Base-by-base conservation (phyloP, 2,329 filamentous ascomycete genomes). In the Fusarium drepaniforme region DNA sequence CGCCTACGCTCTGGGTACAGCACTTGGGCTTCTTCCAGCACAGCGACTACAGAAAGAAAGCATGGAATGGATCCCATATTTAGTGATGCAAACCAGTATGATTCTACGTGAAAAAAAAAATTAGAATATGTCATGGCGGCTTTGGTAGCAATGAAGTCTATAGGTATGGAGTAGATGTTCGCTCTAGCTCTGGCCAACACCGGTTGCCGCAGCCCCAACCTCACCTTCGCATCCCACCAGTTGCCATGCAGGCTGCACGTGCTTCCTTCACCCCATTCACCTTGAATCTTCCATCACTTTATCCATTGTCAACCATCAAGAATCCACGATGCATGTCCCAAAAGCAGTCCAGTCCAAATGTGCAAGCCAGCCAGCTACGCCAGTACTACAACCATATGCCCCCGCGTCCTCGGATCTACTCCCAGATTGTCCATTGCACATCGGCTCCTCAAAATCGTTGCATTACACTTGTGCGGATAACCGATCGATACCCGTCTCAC, bases 401-500 rank as follows among this genome's bases (percentile, higher is more conserved):
- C 25, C 28, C 35, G 12, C 18, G n/a, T 25, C 30, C 25, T 23
- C 23, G 33, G 38, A 23, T 33, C 46, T 40, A 6, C 35, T 18
- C 35, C 13, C 46, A 30, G 46, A 64, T 56, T 12, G 2, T 23
- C 23, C 46, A 6, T 23, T 16, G 25, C 28, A 23, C 37, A 57
- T 64, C 62, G n/a, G n/a, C 15, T 64, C 35, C 25, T 25, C 58
- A 16, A 4, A n/a, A 53, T 59, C 21, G n/a, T 51, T 44, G 40
- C 30, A 30, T 33, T 21, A 38, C 61, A 15, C 18, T 21, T 2
- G 65, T 58, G 28, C 37, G 40, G 35, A 33, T 15, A 28, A 65
- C n/a, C n/a, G 23, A 61, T 33, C 58, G 46, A 30, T 46, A 16
- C 25, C 35, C 35, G 57, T 66, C 42, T 53, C 25, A 67, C 66